These are phyloP conservation scores for Pichia ethanolica DNA, from an alignment of 805 yeast genomes.

Conservation along the genomic window DNA sequence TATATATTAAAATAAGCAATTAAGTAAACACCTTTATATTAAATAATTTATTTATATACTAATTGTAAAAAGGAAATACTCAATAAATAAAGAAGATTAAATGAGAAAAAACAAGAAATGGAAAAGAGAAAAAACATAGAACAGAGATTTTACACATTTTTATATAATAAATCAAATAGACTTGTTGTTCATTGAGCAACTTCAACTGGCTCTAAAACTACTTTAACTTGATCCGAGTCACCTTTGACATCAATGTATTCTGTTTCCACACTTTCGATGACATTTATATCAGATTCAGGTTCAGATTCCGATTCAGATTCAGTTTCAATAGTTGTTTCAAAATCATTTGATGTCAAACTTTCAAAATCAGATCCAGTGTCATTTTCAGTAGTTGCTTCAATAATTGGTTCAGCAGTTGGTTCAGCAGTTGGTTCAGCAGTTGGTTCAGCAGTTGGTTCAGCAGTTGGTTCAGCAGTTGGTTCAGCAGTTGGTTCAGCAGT, in stretches of 20 bases:
- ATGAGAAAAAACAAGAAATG: background rate
- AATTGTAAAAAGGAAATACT: background rate
- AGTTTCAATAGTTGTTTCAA: background rate
- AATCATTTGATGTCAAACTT: background rate
- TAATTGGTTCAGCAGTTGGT: no score
- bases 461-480: no score
- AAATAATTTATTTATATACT: background rate
- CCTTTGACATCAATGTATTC: background rate
- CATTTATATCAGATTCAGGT: no score
- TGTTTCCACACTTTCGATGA: background rate
- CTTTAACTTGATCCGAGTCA: conserved; percentile 5
- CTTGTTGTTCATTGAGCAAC: no score
- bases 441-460: background rate
- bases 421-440: no score
- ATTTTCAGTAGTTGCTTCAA: no score
- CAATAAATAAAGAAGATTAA: background rate
- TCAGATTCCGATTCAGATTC: background rate
- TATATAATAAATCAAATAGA: background rate
- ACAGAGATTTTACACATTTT: background rate
- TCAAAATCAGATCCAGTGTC: no score
- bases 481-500: no score
- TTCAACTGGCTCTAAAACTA: background rate
- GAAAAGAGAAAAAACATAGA: background rate
- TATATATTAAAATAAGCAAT: background rate
- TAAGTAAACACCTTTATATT: no score